Evolutionary conservation across 1,139 yeast species (phyloP).

Genomic region (Suhomyces ambrosiae): DNA sequence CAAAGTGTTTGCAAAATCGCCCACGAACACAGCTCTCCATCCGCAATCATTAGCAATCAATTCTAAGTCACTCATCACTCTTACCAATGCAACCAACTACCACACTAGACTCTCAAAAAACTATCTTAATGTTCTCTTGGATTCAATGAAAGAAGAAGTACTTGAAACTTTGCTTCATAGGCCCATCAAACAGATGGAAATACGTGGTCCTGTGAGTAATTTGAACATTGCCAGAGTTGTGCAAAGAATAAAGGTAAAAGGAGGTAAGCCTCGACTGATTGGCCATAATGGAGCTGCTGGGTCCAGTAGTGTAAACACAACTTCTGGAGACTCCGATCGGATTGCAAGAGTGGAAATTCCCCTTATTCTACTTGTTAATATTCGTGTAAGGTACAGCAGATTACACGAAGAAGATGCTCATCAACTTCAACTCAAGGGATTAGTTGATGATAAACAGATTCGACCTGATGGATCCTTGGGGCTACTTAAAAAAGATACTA

Average conservation of each 20-base stretch:
- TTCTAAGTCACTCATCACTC: slow-evolving; percentile 19
- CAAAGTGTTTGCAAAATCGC: slow-evolving; percentile 18
- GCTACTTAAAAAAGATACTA: slow-evolving; percentile 13
- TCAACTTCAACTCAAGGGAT: slow-evolving; percentile 6
- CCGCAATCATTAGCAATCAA: slow-evolving; percentile 20
- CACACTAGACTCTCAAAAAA: slow-evolving; percentile 20
- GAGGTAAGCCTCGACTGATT: not conserved
- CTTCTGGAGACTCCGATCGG: not conserved
- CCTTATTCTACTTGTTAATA: slow-evolving; percentile 6
- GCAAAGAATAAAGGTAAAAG: slow-evolving; percentile 3
- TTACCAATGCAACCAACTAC: slow-evolving; percentile 17
- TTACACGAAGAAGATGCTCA: slow-evolving; percentile 7
- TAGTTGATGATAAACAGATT: slow-evolving; percentile 8
- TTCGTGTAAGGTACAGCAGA: slow-evolving; percentile 5
- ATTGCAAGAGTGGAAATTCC: slow-evolving; percentile 10
- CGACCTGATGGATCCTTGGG: slow-evolving; percentile 10
- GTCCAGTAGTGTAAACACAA: too few relatives aligned
- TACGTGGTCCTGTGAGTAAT: slow-evolving; percentile 7
- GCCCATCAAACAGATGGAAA: slow-evolving; percentile 11
- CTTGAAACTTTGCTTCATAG: slow-evolving; percentile 9
- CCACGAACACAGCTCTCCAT: not conserved
- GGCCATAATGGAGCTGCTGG: not conserved
- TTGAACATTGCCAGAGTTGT: slow-evolving; percentile 6
- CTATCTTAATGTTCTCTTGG: slow-evolving; percentile 17
- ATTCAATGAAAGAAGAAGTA: slow-evolving; percentile 13